phyloP scores from a whole-genome alignment of 2,329 filamentous ascomycete species.

The Monosporascus sp. region DNA sequence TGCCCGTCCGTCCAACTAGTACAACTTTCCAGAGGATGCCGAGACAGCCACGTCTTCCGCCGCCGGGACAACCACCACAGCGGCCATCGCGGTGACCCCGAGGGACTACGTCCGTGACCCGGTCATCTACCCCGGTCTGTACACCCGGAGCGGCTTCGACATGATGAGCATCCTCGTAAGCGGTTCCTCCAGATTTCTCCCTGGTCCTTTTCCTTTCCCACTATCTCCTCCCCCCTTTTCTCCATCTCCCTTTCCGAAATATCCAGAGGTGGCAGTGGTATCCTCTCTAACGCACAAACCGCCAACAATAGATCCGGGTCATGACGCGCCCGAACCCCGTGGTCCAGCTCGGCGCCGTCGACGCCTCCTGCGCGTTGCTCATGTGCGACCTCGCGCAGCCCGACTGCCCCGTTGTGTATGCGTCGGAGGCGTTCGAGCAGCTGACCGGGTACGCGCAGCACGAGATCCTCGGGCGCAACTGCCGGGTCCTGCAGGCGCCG shows the following conservation, averaged over 20 bases:
- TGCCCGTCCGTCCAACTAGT: constrained; percentile 11
- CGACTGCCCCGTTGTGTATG: constrained; percentile 78
- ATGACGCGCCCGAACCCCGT: constrained; percentile 66
- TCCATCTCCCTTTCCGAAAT: neutral
- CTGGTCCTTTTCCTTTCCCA: neutral
- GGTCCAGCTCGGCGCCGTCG: constrained; percentile 75
- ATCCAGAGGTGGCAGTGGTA: neutral
- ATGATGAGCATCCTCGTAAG: constrained; percentile 51
- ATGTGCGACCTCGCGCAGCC: constrained; percentile 72
- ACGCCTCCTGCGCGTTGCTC: constrained; percentile 77
- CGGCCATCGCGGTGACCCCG: constrained; percentile 6
- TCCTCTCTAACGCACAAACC: neutral
- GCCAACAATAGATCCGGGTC: constrained; percentile 48
- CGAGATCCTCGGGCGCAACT: constrained; percentile 76
- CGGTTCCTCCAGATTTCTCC: neutral
- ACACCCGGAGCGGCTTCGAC: constrained; percentile 50
- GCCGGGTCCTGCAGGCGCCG: constrained; percentile 77
- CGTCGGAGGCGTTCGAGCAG: constrained; percentile 71
- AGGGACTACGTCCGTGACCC: constrained; percentile 31
- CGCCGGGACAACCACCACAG: neutral
- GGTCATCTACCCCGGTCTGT: constrained; percentile 52
- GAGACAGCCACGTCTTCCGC: neutral
- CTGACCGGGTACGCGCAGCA: constrained; percentile 72
- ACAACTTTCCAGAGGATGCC: constrained; percentile 18
- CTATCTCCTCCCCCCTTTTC: neutral